Evolutionary conservation across 1,139 yeast genomes (phyloP).

Genomic region (Yamadazyma sp.): DNA sequence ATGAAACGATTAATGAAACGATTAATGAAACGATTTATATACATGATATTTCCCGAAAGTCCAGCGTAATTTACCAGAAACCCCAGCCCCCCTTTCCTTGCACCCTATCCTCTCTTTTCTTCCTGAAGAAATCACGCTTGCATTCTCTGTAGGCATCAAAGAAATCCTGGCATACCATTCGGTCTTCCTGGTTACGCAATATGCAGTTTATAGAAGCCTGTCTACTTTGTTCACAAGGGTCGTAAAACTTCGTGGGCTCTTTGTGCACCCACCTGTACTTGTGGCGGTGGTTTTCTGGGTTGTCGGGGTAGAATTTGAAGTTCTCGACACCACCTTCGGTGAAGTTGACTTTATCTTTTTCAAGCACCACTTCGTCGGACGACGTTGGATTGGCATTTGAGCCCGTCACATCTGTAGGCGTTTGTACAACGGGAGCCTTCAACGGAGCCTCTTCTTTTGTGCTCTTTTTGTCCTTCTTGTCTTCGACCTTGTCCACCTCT

Average conservation of each 20-base stretch:
- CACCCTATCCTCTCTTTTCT: slow-evolving; percentile 35
- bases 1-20: too few relatives aligned
- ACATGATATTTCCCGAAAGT: background rate
- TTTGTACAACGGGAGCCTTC: too few relatives aligned
- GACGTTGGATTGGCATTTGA: too few relatives aligned
- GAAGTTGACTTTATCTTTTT: slow-evolving; percentile 55
- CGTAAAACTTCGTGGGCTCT: slow-evolving; percentile 81
- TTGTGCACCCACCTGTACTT: slow-evolving; percentile 63
- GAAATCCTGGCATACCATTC: slow-evolving; percentile 75
- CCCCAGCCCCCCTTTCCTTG: slow-evolving; percentile 52
- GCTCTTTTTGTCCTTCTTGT: background rate
- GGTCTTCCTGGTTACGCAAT: slow-evolving; percentile 70
- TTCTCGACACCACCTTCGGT: slow-evolving; percentile 53
- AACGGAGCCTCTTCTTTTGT: background rate
- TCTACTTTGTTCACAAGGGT: slow-evolving; percentile 89
- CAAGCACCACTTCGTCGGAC: slow-evolving; percentile 35
- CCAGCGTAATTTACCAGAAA: slow-evolving; percentile 28
- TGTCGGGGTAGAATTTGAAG: slow-evolving; percentile 80
- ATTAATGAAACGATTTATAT: too few relatives aligned
- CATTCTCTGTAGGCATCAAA: slow-evolving; percentile 94
- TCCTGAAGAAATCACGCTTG: slow-evolving; percentile 71
- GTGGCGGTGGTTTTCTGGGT: slow-evolving; percentile 63
- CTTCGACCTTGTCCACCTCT: background rate
- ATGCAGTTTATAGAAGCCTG: slow-evolving; percentile 84
- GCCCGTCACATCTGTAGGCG: too few relatives aligned